Conservation (phyloP, 129 eudicot genomes). For the Logfia minima region DNA sequence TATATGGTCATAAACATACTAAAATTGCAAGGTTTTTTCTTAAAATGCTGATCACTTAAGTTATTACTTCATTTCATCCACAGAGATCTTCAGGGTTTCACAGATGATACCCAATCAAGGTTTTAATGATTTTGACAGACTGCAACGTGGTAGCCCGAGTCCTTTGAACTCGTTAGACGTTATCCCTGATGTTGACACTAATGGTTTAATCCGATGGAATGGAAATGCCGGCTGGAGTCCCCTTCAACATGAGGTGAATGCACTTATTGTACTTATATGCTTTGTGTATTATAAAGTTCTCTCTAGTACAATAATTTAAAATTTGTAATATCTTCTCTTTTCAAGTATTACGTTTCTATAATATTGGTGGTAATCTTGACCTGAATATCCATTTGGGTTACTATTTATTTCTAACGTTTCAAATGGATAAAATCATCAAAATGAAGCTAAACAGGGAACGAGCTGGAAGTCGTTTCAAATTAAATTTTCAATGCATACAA, state of each 20-base stretch:
- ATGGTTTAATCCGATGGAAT: constrained; percentile 60
- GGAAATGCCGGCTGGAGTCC: constrained; percentile 63
- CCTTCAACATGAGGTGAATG: constrained; percentile 67
- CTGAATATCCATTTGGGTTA: neutral
- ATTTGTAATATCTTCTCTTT: neutral
- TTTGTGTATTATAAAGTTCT: neutral
- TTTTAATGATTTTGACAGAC: constrained; percentile 64
- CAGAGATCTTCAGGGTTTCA: constrained; percentile 73
- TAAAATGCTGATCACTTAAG: constrained; percentile 4
- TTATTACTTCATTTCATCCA: constrained; percentile 12
- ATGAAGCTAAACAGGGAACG: neutral
- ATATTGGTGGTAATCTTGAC: neutral
- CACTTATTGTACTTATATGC: neutral
- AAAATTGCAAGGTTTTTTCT: neutral
- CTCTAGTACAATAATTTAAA: neutral
- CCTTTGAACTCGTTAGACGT: constrained; percentile 53
- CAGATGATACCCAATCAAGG: constrained; percentile 67
- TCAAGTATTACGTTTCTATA: neutral
- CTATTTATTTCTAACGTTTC: neutral
- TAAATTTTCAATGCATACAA: neutral
- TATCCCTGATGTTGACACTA: constrained; percentile 52
- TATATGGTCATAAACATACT: constrained; percentile 2
- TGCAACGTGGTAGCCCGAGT: constrained; percentile 83
- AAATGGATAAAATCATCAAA: neutral
- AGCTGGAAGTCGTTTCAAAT: neutral